Percentiles rank a stretch among this genome's conserved stretches.
phyloP scores from a whole-genome alignment of 108 stramenopile species.

The Chaetoceros tenuissimus region DNA sequence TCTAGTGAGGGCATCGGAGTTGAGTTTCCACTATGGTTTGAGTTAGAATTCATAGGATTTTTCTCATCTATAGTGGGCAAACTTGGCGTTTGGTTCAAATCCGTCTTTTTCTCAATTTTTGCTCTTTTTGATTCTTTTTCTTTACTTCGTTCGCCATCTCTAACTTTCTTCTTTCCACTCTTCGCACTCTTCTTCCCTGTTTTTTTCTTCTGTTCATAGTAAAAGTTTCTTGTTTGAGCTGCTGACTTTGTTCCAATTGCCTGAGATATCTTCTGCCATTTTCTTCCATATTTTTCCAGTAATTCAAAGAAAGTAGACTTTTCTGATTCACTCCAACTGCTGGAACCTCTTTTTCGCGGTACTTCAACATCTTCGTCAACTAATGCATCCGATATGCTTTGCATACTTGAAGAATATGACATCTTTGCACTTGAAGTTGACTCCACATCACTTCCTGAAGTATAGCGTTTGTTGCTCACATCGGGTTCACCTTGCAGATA shows the following conservation, averaged over 20 bases:
- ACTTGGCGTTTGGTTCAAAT: not conserved
- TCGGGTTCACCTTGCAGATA: not conserved
- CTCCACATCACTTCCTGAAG: conserved; percentile 8
- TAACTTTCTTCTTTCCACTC: not conserved
- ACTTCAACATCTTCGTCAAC: conserved; percentile 10
- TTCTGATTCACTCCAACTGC: conserved; percentile 73
- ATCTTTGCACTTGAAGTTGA: conserved; percentile 5
- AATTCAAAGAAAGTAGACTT: conserved; percentile 66
- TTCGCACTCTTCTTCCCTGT: conserved; percentile 27
- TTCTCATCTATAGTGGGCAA: conserved; percentile 7
- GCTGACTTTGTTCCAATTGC: conserved; percentile 63
- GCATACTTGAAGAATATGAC: conserved; percentile 3
- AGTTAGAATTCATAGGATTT: conserved; percentile 4
- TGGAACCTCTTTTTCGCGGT: conserved; percentile 32
- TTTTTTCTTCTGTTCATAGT: conserved; percentile 78
- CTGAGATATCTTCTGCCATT: conserved; percentile 54
- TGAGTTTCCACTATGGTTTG: not conserved
- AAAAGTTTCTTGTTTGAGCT: conserved; percentile 82
- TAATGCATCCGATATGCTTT: conserved; percentile 1
- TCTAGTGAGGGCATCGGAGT: not conserved
- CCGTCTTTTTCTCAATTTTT: too few species aligned
- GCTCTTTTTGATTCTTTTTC: too few species aligned
- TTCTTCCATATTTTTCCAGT: conserved; percentile 58
- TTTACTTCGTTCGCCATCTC: conserved; percentile 7
- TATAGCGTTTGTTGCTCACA: conserved; percentile 1